Evolutionary conservation across 2,329 filamentous ascomycete species (phyloP).

Genomic region (Rosellinia necatrix): DNA sequence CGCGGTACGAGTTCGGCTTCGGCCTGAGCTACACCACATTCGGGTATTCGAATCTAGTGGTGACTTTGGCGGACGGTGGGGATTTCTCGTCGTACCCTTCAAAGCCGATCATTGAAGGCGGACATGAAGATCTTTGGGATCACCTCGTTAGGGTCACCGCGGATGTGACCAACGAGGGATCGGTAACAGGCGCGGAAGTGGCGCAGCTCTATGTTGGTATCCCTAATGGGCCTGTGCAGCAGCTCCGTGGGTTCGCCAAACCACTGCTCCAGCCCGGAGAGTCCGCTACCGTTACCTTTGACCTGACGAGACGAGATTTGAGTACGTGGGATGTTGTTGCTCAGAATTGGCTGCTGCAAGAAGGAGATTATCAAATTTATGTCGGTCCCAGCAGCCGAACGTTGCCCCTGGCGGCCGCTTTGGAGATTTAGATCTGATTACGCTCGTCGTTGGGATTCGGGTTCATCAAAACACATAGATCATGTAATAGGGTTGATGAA

Average conservation of each 20-base stretch:
- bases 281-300: conserved; percentile 55
- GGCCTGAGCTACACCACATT: conserved; percentile 73
- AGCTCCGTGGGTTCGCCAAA: conserved; percentile 68
- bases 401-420: conserved; percentile 45
- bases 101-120: conserved; percentile 48
- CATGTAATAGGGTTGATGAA: too few relatives aligned
- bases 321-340: conserved; percentile 65
- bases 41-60: conserved; percentile 53
- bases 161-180: conserved; percentile 69
- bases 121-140: conserved; percentile 54
- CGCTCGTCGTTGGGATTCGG: not conserved
- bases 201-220: conserved; percentile 63
- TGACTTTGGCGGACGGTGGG: conserved; percentile 22
- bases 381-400: conserved; percentile 57
- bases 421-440: conserved; percentile 33
- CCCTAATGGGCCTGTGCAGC: conserved; percentile 48
- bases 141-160: conserved; percentile 56
- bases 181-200: conserved; percentile 65
- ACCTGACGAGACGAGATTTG: conserved; percentile 63
- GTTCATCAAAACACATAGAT: too few relatives aligned
- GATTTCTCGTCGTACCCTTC: conserved; percentile 44
- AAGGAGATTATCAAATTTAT: conserved; percentile 47
- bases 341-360: conserved; percentile 65
- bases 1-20: conserved; percentile 69
- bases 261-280: conserved; percentile 54